These are phyloP conservation scores for Penicillium nordicum DNA, from an alignment of 2,329 filamentous ascomycete genomes.

Conservation along the genomic window DNA sequence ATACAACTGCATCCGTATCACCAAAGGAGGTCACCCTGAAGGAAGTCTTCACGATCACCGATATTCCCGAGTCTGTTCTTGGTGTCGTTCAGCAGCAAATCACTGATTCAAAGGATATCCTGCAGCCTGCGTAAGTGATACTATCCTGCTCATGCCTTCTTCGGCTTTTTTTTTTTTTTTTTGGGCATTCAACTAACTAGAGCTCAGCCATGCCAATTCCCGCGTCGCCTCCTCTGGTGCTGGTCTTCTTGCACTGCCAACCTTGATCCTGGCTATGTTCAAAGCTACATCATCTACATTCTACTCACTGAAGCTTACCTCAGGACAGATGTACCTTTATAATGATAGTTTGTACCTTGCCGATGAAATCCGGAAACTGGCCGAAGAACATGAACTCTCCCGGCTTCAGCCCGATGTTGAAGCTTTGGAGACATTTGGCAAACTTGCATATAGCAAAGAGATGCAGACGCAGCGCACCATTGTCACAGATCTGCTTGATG, in stretches of 20 bases:
- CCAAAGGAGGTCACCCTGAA: constrained; percentile 69
- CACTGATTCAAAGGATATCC: constrained; percentile 40
- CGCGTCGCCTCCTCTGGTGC: constrained; percentile 41
- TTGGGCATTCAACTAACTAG: constrained; percentile 19
- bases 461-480: constrained; percentile 65
- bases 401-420: constrained; percentile 54
- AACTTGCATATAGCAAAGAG: constrained; percentile 59
- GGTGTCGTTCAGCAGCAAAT: constrained; percentile 42
- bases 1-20: constrained; percentile 12
- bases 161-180: background rate
- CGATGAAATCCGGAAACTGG: constrained; percentile 50
- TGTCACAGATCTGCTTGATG: constrained; percentile 59
- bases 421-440: constrained; percentile 57
- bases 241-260: constrained; percentile 46
- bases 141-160: background rate
- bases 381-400: constrained; percentile 46
- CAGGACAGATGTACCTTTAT: constrained; percentile 62
- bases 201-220: constrained; percentile 30
- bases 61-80: constrained; percentile 74
- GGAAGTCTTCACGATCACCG: constrained; percentile 85
- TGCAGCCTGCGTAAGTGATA: constrained; percentile 35
- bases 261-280: constrained; percentile 50
- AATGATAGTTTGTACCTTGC: constrained; percentile 61
- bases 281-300: constrained; percentile 48
- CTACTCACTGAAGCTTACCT: constrained; percentile 44